A percentile compares a stretch with the other conserved stretches of the same genome.
phyloP scores from a whole-genome alignment of 805 yeast species.

The Gaillardinia entomophila region DNA sequence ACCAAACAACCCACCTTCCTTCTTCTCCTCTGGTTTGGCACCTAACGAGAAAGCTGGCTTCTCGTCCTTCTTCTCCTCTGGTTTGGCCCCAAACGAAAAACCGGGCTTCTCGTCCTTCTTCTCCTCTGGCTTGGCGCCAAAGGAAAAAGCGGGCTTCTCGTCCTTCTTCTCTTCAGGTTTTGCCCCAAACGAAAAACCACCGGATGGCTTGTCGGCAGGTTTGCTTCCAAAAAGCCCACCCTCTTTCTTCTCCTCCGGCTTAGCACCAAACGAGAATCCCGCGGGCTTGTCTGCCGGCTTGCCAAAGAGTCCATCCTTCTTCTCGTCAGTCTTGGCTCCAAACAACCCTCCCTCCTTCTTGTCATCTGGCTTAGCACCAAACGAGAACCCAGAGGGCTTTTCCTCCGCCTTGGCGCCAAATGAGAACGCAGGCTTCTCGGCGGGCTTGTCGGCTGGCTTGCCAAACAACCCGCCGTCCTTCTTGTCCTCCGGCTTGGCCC shows the following conservation, averaged over 20 bases:
- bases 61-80: no score
- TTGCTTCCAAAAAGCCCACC: constrained; percentile 7
- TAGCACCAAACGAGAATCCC: constrained; percentile 19
- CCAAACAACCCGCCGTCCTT: constrained; percentile 1
- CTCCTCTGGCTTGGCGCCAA: constrained; percentile 9
- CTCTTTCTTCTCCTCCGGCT: constrained; percentile 12
- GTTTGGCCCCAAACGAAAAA: constrained; percentile 4
- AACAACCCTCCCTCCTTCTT: constrained; percentile 2
- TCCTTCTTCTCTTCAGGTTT: constrained; percentile 6
- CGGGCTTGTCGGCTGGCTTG: constrained; percentile 5
- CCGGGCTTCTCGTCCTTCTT: constrained; percentile 5
- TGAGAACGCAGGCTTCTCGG: constrained; percentile 5
- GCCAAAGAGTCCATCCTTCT: no score
- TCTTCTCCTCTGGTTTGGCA: constrained; percentile 9
- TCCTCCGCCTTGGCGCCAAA: constrained; percentile 6
- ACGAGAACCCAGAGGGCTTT: constrained; percentile 2
- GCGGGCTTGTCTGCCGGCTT: constrained; percentile 3
- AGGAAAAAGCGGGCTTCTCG: constrained; percentile 10
- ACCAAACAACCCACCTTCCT: constrained; percentile 3
- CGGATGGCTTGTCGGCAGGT: constrained; percentile 1
- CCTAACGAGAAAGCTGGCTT: constrained; percentile 18
- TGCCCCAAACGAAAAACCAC: constrained; percentile 2
- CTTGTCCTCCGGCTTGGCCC: constrained; percentile 5
- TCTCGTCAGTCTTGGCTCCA: constrained; percentile 4
- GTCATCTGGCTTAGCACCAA: constrained; percentile 8